These are phyloP conservation scores for Ceratocystis alfenasii DNA, from an alignment of 2,329 filamentous ascomycete genomes.

Conservation along the genomic window DNA sequence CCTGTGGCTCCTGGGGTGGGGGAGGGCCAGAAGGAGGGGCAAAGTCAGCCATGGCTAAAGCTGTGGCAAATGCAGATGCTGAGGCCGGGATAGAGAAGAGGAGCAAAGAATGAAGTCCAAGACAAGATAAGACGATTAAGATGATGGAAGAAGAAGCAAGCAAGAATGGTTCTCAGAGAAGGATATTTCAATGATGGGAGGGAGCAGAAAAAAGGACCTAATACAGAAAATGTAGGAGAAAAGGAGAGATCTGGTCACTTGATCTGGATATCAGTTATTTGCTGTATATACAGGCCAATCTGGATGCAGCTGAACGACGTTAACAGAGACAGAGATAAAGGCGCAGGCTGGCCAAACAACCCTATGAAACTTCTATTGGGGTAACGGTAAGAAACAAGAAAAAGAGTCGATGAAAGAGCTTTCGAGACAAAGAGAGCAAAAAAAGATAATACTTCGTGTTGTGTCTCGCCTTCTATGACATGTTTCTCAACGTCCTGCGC, in stretches of 20 bases:
- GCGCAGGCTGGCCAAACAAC: background rate
- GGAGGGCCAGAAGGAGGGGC: slow-evolving; percentile 39
- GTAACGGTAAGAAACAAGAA: background rate
- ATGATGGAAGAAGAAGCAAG: background rate
- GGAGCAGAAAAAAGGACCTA: background rate
- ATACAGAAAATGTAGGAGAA: background rate
- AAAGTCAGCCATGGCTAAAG: slow-evolving; percentile 40
- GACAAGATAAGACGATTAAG: background rate
- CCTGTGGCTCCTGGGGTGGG: slow-evolving; percentile 52
- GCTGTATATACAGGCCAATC: background rate
- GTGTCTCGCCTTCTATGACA: background rate
- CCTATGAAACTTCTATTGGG: background rate
- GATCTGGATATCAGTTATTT: background rate
- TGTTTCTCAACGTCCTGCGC: background rate
- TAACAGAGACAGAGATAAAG: background rate
- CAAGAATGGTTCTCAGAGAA: background rate
- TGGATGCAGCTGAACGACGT: background rate
- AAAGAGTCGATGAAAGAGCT: background rate
- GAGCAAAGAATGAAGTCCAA: background rate
- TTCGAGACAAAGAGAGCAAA: background rate
- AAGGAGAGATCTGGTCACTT: background rate
- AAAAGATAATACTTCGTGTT: background rate
- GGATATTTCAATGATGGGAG: background rate
- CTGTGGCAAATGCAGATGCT: background rate
- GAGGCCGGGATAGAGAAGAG: background rate